Evolutionary conservation across 805 yeast genomes (phyloP).

Genomic region (Candida caryicola): DNA sequence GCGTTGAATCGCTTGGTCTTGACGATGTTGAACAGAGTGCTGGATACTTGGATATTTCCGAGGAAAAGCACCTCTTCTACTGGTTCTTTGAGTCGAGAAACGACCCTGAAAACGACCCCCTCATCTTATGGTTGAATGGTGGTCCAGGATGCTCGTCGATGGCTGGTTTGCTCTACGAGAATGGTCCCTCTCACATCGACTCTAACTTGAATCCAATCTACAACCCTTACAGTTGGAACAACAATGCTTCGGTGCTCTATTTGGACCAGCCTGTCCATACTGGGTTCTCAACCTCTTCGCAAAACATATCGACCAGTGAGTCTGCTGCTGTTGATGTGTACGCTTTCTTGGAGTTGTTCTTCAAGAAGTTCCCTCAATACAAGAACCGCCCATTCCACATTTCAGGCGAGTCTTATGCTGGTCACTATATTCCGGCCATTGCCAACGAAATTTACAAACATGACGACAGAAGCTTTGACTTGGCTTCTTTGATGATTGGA

Average conservation of each 20-base stretch:
- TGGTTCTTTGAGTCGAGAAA: constrained; percentile 93
- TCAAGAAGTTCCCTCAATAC: constrained; percentile 20
- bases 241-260: constrained; percentile 25
- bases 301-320: constrained; percentile 12
- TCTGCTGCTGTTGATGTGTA: constrained; percentile 19
- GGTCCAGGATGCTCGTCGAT: constrained; percentile 32
- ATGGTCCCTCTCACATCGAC: constrained; percentile 26
- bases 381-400: constrained; percentile 18
- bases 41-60: constrained; percentile 80
- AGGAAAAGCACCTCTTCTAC: constrained; percentile 87
- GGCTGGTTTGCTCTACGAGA: constrained; percentile 27
- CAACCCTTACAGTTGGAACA: constrained; percentile 29
- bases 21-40: constrained; percentile 80
- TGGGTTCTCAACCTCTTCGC: constrained; percentile 19
- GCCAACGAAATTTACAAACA: constrained; percentile 20
- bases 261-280: constrained; percentile 25
- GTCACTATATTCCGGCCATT: constrained; percentile 22
- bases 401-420: constrained; percentile 25
- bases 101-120: constrained; percentile 49
- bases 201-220: constrained; percentile 19
- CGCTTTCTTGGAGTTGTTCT: constrained; percentile 22
- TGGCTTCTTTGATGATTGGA: constrained; percentile 40
- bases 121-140: constrained; percentile 31
- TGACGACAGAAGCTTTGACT: constrained; percentile 23
- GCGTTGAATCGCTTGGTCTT: constrained; percentile 64